These are phyloP conservation scores for Fusarium coffeatum DNA, from an alignment of 2,329 filamentous ascomycete genomes.

Conservation along the genomic window DNA sequence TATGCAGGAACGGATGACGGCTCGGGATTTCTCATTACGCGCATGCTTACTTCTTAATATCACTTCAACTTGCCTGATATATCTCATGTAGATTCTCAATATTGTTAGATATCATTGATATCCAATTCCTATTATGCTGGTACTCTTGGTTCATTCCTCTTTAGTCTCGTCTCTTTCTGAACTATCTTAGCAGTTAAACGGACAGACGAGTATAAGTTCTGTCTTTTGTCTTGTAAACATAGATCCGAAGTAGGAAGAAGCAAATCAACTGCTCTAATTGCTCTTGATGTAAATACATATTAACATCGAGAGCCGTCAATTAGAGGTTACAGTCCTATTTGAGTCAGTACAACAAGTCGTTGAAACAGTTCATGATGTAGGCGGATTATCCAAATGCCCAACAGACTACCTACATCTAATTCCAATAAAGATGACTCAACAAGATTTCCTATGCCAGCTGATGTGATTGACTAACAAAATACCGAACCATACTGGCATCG, in stretches of 20 bases:
- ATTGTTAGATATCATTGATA: neutral
- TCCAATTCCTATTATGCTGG: neutral
- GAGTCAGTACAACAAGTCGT: neutral
- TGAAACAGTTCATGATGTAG: neutral
- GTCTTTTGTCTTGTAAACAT: neutral
- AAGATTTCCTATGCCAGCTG: neutral
- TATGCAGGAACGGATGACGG: neutral
- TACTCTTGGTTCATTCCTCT: neutral
- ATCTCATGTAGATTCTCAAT: neutral
- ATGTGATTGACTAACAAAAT: neutral
- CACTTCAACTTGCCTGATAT: neutral
- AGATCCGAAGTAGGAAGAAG: neutral
- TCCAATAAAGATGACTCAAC: neutral
- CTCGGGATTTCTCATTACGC: neutral
- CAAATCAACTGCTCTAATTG: neutral
- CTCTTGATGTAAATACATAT: neutral
- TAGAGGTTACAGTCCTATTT: neutral
- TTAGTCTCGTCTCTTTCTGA: neutral
- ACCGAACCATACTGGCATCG: conserved; percentile 13
- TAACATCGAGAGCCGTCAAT: neutral
- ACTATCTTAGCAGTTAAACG: neutral
- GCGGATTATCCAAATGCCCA: neutral
- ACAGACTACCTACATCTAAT: neutral
- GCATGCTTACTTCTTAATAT: neutral
- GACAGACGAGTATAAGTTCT: neutral